phyloP scores from a whole-genome alignment of 2,329 filamentous ascomycete genomes.

The Coniochaeta ligniaria region DNA sequence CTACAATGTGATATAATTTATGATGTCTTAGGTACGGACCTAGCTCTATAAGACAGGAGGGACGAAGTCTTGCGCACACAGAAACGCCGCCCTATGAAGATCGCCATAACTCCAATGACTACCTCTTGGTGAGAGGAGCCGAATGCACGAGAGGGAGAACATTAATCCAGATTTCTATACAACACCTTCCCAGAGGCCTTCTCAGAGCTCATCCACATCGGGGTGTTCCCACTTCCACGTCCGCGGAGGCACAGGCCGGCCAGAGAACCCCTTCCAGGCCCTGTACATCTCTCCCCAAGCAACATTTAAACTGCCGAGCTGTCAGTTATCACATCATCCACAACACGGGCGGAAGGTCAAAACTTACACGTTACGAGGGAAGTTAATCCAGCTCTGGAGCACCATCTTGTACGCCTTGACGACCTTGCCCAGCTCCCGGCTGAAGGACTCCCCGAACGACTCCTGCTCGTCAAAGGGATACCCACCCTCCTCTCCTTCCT shows the following conservation, averaged over 20 bases:
- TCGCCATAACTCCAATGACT: neutral
- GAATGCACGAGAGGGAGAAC: neutral
- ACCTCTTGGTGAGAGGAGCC: neutral
- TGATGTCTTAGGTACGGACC: neutral
- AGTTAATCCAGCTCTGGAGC: slow-evolving; percentile 58
- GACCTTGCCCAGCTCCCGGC: slow-evolving; percentile 57
- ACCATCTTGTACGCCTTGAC: slow-evolving; percentile 59
- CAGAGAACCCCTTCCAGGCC: slow-evolving; percentile 43
- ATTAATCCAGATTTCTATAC: neutral
- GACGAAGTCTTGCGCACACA: neutral
- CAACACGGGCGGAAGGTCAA: neutral
- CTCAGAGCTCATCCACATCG: slow-evolving; percentile 40
- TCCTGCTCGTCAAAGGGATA: slow-evolving; percentile 17
- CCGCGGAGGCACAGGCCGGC: slow-evolving; percentile 42
- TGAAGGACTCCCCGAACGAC: slow-evolving; percentile 44
- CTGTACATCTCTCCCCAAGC: slow-evolving; percentile 39
- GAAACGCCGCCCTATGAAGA: neutral
- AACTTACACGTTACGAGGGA: slow-evolving; percentile 66
- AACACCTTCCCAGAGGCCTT: too few species aligned
- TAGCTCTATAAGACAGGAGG: neutral
- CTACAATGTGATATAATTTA: neutral
- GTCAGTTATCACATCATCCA: neutral
- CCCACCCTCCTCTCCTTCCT: neutral
- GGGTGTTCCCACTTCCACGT: slow-evolving; percentile 39
- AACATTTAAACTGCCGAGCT: slow-evolving; percentile 22